These are phyloP conservation scores for Daldinia loculata DNA, from an alignment of 495 filamentous ascomycete species.

Conservation along the genomic window DNA sequence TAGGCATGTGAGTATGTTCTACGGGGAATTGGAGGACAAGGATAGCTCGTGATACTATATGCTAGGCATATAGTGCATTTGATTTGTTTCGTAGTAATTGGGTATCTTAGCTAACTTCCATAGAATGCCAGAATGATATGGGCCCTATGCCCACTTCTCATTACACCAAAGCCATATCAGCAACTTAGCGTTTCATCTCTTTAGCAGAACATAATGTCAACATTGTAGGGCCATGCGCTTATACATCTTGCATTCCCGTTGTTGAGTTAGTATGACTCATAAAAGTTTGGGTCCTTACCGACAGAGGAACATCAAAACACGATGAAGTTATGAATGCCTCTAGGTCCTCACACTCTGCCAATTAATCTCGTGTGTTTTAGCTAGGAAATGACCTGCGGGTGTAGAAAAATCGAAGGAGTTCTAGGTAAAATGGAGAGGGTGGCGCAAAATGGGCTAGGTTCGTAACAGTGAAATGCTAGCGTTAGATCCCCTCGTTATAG, in stretches of 20 bases:
- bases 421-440: not conserved
- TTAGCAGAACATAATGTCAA: not conserved
- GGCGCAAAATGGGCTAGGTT: not conserved
- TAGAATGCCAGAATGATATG: not conserved
- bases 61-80: not conserved
- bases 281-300: conserved; percentile 7
- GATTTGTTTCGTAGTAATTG: conserved; percentile 20
- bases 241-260: not conserved
- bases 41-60: not conserved
- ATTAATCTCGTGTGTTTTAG: not conserved
- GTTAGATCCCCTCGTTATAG: not conserved
- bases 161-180: not conserved
- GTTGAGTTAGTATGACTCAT: conserved; percentile 13
- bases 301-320: conserved; percentile 4
- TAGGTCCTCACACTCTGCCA: not conserved
- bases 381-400: not conserved
- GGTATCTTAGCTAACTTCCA: conserved; percentile 29
- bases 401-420: not conserved
- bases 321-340: not conserved
- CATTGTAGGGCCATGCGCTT: not conserved
- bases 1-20: not conserved
- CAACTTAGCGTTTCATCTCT: not conserved
- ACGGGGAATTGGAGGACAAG: not conserved
- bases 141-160: not conserved
- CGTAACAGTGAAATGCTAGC: not conserved